These are phyloP conservation scores for Exophiala alcalophila DNA, from an alignment of 2,329 filamentous ascomycete species.

Conservation along the genomic window DNA sequence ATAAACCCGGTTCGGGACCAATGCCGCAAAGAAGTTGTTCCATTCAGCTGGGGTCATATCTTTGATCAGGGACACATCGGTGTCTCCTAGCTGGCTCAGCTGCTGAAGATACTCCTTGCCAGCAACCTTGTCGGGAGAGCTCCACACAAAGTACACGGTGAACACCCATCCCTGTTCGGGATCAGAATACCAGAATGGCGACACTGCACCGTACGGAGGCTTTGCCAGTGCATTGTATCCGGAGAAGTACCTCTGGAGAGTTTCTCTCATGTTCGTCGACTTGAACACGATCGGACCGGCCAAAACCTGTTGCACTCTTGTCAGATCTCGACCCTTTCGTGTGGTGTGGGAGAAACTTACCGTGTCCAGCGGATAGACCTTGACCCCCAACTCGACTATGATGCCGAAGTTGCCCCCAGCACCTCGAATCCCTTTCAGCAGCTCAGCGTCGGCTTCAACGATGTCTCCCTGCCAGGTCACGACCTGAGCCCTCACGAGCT, in stretches of 20 bases:
- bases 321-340: neutral
- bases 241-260: slow-evolving; percentile 6
- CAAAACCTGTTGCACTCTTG: neutral
- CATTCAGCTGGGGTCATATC: slow-evolving; percentile 4
- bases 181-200: slow-evolving; percentile 5
- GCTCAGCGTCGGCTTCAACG: slow-evolving; percentile 6
- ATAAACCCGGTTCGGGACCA: neutral
- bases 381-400: slow-evolving; percentile 9
- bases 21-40: slow-evolving; percentile 1
- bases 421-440: slow-evolving; percentile 10
- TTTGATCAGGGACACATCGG: slow-evolving; percentile 4
- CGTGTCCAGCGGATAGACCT: slow-evolving; percentile 7
- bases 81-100: neutral
- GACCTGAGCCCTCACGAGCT: slow-evolving; percentile 7
- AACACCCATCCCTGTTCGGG: slow-evolving; percentile 2
- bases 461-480: slow-evolving; percentile 7
- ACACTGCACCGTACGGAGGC: slow-evolving; percentile 2
- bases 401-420: slow-evolving; percentile 9
- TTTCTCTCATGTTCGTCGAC: slow-evolving; percentile 1
- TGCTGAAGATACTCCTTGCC: slow-evolving; percentile 5
- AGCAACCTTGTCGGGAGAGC: slow-evolving; percentile 5
- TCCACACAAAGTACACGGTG: slow-evolving; percentile 5
- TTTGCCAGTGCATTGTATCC: slow-evolving; percentile 5
- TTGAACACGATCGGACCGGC: slow-evolving; percentile 5
- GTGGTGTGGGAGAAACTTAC: neutral